Evolutionary conservation across 306 rosid genomes (phyloP).

Genomic region (Sesbania bispinosa): DNA sequence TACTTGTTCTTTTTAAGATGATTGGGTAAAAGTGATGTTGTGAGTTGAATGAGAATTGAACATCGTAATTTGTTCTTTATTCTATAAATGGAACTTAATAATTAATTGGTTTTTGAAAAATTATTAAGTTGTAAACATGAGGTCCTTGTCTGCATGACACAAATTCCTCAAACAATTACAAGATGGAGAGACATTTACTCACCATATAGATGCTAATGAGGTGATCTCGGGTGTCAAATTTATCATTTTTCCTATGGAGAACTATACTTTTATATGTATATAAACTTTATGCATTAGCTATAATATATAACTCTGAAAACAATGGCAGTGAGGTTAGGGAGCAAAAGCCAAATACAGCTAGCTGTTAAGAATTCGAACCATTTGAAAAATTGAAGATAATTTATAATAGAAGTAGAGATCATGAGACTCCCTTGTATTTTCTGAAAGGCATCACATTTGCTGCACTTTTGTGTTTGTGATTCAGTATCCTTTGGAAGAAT

Average conservation of each 20-base stretch:
- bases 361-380: slow-evolving; percentile 7
- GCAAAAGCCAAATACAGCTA: slow-evolving; percentile 7
- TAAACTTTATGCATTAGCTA: not conserved
- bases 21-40: slow-evolving; percentile 4
- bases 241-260: slow-evolving; percentile 7
- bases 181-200: slow-evolving; percentile 15
- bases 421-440: not conserved
- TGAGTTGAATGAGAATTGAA: slow-evolving; percentile 22
- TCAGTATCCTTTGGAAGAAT: slow-evolving; percentile 13
- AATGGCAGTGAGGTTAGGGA: not conserved
- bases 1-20: slow-evolving; percentile 19
- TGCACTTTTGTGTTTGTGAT: slow-evolving; percentile 14
- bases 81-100: not conserved
- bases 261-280: not conserved
- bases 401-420: slow-evolving; percentile 13
- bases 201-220: slow-evolving; percentile 6
- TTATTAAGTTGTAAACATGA: not conserved
- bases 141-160: slow-evolving; percentile 4
- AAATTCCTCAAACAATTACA: slow-evolving; percentile 13
- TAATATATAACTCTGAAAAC: slow-evolving; percentile 5
- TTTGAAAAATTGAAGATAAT: slow-evolving; percentile 4
- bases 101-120: slow-evolving; percentile 7
- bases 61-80: not conserved
- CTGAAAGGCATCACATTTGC: slow-evolving; percentile 13
- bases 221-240: not conserved